Percentiles rank a stretch among this genome's conserved stretches.
These are phyloP conservation scores for Botrytis paeoniae DNA, from an alignment of 2,329 filamentous ascomycete species.

Conservation along the genomic window DNA sequence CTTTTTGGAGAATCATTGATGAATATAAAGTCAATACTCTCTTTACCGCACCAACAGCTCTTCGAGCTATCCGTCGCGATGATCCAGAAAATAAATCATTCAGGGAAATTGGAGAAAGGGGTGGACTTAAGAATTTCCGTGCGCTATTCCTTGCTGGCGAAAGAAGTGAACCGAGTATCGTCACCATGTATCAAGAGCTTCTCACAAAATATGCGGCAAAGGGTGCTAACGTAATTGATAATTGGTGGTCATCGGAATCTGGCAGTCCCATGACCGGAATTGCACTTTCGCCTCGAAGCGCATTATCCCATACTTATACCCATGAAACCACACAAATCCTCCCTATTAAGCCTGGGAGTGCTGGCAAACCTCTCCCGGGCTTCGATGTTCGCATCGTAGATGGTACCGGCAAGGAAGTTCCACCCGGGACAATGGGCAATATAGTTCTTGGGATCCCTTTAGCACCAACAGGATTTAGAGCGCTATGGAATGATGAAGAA, in stretches of 20 bases:
- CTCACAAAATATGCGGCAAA: conserved; percentile 63
- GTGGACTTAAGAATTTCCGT: conserved; percentile 68
- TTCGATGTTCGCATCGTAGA: conserved; percentile 85
- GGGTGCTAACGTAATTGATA: conserved; percentile 63
- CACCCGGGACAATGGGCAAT: conserved; percentile 79
- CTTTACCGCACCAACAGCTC: conserved; percentile 83
- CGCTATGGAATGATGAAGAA: conserved; percentile 80
- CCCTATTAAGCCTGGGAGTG: conserved; percentile 75
- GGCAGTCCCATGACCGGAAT: conserved; percentile 67
- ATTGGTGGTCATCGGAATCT: conserved; percentile 73
- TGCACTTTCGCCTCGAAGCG: conserved; percentile 61
- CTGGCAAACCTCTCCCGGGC: conserved; percentile 86
- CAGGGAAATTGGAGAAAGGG: conserved; percentile 58
- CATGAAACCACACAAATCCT: conserved; percentile 46
- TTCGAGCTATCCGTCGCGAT: conserved; percentile 82
- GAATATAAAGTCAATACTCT: conserved; percentile 81
- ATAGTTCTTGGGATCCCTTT: conserved; percentile 82
- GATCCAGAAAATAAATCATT: conserved; percentile 73
- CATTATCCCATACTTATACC: conserved; percentile 46
- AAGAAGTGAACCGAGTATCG: conserved; percentile 80
- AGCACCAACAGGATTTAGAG: conserved; percentile 81
- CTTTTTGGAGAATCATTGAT: conserved; percentile 83
- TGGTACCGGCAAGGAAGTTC: conserved; percentile 70
- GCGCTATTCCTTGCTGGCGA: conserved; percentile 87
- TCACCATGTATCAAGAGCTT: conserved; percentile 75